A percentile compares a stretch with the other conserved stretches of the same genome.
phyloP scores from a whole-genome alignment of 495 filamentous ascomycete species.

The Melanomma pulvis-pyrius region DNA sequence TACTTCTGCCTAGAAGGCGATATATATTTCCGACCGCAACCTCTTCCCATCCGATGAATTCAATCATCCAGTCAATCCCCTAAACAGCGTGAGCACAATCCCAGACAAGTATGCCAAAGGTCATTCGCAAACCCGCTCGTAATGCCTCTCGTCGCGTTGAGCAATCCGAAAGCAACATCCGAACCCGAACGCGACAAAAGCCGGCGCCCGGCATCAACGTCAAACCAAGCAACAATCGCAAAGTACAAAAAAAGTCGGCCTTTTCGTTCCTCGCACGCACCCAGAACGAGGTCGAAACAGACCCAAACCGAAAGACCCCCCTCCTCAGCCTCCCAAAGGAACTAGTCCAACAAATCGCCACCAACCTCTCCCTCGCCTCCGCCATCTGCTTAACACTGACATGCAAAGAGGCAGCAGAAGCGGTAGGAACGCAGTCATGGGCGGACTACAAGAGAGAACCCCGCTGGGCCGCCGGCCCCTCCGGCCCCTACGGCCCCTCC shows the following conservation, averaged over 20 bases:
- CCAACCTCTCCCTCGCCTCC: background rate
- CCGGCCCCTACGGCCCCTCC: too few relatives aligned
- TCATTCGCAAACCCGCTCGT: background rate
- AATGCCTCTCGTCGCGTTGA: background rate
- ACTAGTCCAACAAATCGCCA: background rate
- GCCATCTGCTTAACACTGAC: background rate
- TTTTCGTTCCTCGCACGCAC: background rate
- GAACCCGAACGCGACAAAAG: background rate
- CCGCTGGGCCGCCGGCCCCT: background rate
- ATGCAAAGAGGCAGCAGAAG: background rate
- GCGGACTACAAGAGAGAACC: background rate
- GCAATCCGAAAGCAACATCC: background rate
- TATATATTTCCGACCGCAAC: too few relatives aligned
- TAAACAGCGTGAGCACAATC: too few relatives aligned
- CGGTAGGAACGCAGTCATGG: background rate
- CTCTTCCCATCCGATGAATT: too few relatives aligned
- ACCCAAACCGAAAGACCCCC: background rate
- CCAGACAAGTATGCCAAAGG: constrained; percentile 1
- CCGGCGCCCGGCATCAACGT: background rate
- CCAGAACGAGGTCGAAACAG: background rate
- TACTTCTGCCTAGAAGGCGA: too few relatives aligned
- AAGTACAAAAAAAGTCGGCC: background rate
- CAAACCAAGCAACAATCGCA: background rate
- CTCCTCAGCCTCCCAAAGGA: background rate
- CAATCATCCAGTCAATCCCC: too few relatives aligned